Evolutionary conservation across 345 rosid genomes (phyloP), one percentile per base, ranked within the genome.

Genomic region (Bruguiera parviflora): DNA sequence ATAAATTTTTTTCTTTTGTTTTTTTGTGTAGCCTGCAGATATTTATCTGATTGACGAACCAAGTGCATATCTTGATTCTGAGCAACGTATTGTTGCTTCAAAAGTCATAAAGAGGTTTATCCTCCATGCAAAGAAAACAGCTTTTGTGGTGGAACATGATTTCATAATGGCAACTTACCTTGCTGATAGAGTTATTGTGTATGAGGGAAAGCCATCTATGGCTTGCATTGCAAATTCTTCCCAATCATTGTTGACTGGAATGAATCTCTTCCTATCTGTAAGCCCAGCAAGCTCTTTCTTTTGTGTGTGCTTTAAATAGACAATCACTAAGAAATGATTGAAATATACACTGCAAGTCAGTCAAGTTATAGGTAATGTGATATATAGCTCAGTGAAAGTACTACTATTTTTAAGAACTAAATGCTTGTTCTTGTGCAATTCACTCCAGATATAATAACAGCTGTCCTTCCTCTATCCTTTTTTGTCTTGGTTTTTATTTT

Each of bases 61-160:
- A n/a, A 92, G 96, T 85, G 98, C 99, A 13, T 90, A 95, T 86
- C 94, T 95, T 28, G 99, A 96, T 67, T 96, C 98, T 3, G 99
- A 96, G 92, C 98, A 92, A 82, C 96, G 98, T 80, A 90, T 92
- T 31, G 89, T 90, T 78, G 99, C 99, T 67, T 90, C 97, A 25
- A 92, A 92, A 86, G 99, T 96, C 82, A 96, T 92, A 24, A 90
- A 96, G 88, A 84, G 98, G 79, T 96, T 92, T 76, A 92, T 96
- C 71, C 92, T 96, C 65, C 98, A 92, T 66, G 98, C 98, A 0
- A 96, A 92, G 92, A 96, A 96, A 84, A 96, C 97, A 28, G 98
- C 98, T 62, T 92, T 96, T 51, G 84, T 96, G n/a, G 99, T 96
- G 37, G 99, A 96, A 83, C 98, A 96, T 72, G 98, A 96, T 77